Evolutionary conservation across 2,329 filamentous ascomycete genomes (phyloP), one percentile per base, ranked within the genome.

Genomic region (Apiospora marii): DNA sequence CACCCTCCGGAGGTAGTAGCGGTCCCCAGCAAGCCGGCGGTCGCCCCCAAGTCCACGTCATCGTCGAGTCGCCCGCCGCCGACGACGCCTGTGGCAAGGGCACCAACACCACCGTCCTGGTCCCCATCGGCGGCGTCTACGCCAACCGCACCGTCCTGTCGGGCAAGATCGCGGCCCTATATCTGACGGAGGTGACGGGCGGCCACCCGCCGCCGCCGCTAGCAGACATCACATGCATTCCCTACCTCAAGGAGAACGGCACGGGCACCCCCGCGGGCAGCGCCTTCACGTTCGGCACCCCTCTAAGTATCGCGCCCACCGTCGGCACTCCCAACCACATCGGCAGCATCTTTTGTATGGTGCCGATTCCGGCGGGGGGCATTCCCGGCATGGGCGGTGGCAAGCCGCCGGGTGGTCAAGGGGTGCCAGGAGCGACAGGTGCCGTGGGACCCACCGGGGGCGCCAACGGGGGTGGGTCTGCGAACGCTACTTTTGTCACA

Each of bases 21-120:
- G 14, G 53, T 8, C 53, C 53, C 0, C 58, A 64, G 2, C 30
- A 37, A 12, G 19, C 30, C 19, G 34, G 30, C 19, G 16, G 19
- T 7, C 58, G 30, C 3, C 58, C 34, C 30, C 22, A n/a, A 2
- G 34, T 64, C 34, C 10, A 19, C 34, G 12, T 64, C 8, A 22
- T 10, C 34, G 58, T 64, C 34, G 58, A 64, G 34, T 5, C 58
- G 2, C 30, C 58, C 19, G 58, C 58, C 8, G 8, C 6, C 34
- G 34, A n/a, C 34, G 58, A 37, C 34, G 58, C 58, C 58, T 64
- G 58, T 22, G 58, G 34, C 58, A 37, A 64, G 19, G 53, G 27
- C 27, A 76, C 71, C n/a, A 78, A 77, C 73, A 72, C 27, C 8
- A 78, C 76, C 41, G 69, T 78, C 58, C 24, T 58, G 3, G 70